Percentiles rank a stretch among this genome's conserved stretches.
Conservation (phyloP, 75 land plant species). For the Picea glauca region DNA sequence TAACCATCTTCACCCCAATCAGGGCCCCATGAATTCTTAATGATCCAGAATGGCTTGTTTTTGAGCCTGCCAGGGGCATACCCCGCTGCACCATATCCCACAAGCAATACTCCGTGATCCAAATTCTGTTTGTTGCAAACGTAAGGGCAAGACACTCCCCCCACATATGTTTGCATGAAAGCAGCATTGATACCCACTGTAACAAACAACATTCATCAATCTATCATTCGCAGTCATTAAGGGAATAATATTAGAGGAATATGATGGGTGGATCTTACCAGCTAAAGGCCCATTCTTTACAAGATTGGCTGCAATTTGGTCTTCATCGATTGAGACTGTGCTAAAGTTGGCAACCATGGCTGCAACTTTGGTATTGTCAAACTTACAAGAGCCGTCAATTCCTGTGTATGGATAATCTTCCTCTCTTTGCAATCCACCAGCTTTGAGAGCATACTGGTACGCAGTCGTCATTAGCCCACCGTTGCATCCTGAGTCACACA, state of each 20-base stretch:
- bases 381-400: slow-evolving; percentile 45
- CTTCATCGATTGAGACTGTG: slow-evolving; percentile 55
- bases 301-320: slow-evolving; percentile 60
- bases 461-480: slow-evolving; percentile 78
- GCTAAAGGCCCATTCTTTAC: slow-evolving; percentile 64
- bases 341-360: slow-evolving; percentile 57
- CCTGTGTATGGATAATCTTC: slow-evolving; percentile 66
- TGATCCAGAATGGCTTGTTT: slow-evolving; percentile 88
- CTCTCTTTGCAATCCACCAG: slow-evolving; percentile 61
- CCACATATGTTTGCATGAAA: slow-evolving; percentile 68
- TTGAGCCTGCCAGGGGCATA: slow-evolving; percentile 43
- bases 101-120: slow-evolving; percentile 59
- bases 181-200: slow-evolving; percentile 69
- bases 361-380: slow-evolving; percentile 39
- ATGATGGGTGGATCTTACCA: slow-evolving; percentile 17
- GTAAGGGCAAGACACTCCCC: slow-evolving; percentile 62
- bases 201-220: background rate
- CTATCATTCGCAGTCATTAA: no score
- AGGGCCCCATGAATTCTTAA: slow-evolving; percentile 93
- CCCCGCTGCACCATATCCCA: slow-evolving; percentile 52
- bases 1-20: slow-evolving; percentile 87
- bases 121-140: slow-evolving; percentile 41
- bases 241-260: no score
- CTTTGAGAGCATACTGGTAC: slow-evolving; percentile 45
- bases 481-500: slow-evolving; percentile 62